Evolutionary conservation across 2,329 filamentous ascomycete species (phyloP).

Genomic region (Stachybotrys elegans): DNA sequence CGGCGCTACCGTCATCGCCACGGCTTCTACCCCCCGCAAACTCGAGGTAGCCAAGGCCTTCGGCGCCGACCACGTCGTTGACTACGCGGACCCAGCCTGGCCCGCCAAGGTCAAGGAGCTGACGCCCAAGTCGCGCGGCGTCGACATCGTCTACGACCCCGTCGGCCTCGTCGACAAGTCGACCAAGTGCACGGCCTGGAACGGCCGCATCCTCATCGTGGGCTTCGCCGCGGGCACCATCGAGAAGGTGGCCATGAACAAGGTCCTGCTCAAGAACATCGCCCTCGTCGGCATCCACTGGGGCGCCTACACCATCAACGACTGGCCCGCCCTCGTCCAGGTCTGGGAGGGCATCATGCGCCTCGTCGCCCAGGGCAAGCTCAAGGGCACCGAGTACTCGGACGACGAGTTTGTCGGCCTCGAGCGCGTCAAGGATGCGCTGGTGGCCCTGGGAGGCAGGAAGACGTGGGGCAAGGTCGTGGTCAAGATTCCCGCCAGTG

Average conservation of each 20-base stretch:
- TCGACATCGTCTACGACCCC: constrained; percentile 93
- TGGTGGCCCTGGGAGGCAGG: constrained; percentile 71
- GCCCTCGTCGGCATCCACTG: constrained; percentile 85
- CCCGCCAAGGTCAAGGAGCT: constrained; percentile 69
- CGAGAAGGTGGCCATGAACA: constrained; percentile 89
- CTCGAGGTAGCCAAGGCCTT: constrained; percentile 72
- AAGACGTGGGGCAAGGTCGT: constrained; percentile 97
- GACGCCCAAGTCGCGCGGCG: constrained; percentile 65
- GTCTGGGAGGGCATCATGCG: constrained; percentile 83
- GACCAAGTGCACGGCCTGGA: constrained; percentile 92
- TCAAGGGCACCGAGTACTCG: constrained; percentile 75
- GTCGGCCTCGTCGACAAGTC: constrained; percentile 84
- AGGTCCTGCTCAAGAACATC: constrained; percentile 91
- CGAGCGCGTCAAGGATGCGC: constrained; percentile 69
- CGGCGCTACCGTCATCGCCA: constrained; percentile 89
- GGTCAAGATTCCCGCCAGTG: constrained; percentile 66
- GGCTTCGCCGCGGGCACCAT: constrained; percentile 74
- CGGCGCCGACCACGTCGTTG: constrained; percentile 78
- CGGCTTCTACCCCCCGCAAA: constrained; percentile 76
- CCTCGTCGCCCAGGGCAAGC: constrained; percentile 72
- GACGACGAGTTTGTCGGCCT: constrained; percentile 80
- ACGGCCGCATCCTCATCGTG: constrained; percentile 79
- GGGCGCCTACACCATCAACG: constrained; percentile 74
- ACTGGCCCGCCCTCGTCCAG: constrained; percentile 61
- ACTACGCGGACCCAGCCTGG: constrained; percentile 65